phyloP scores from a whole-genome alignment of 768 basidiomycete species.

The Nidularia sp. region DNA sequence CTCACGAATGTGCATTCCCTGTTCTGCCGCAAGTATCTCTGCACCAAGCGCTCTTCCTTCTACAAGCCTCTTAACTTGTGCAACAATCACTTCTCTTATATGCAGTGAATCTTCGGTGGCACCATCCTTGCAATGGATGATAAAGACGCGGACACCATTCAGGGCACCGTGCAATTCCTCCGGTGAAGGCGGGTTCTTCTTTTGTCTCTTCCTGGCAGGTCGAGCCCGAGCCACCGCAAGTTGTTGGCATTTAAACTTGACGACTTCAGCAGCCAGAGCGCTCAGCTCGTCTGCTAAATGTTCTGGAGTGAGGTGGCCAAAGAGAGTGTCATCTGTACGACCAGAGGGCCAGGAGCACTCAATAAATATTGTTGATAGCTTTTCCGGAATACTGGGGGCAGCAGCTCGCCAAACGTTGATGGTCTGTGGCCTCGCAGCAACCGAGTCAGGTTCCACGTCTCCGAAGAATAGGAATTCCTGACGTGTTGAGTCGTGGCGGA shows the following conservation, averaged over 20 bases:
- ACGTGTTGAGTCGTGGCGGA: conserved; percentile 57
- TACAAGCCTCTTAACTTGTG: conserved; percentile 67
- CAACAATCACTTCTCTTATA: conserved; percentile 61
- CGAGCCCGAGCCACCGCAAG: conserved; percentile 16
- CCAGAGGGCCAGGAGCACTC: conserved; percentile 89
- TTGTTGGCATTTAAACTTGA: conserved; percentile 30
- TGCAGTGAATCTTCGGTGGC: conserved; percentile 44
- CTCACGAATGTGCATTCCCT: conserved; percentile 81
- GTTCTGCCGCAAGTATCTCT: conserved; percentile 65
- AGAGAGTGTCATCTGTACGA: conserved; percentile 62
- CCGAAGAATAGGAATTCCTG: conserved; percentile 91
- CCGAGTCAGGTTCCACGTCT: conserved; percentile 84
- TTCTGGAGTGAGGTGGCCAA: conserved; percentile 83
- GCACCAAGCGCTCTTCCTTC: conserved; percentile 62
- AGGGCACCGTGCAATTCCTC: conserved; percentile 51
- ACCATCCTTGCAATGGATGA: conserved; percentile 84
- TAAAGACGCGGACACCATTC: conserved; percentile 61
- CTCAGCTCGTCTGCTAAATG: conserved; percentile 75
- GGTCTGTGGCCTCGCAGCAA: conserved; percentile 58
- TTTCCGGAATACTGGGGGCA: conserved; percentile 68
- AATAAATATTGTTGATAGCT: conserved; percentile 80
- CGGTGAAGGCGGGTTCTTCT: conserved; percentile 29
- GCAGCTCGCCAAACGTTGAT: conserved; percentile 77
- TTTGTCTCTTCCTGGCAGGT: conserved; percentile 33
- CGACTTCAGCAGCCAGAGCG: conserved; percentile 65